phyloP scores from a whole-genome alignment of 139 green algal species.

The Eudorina sp. region DNA sequence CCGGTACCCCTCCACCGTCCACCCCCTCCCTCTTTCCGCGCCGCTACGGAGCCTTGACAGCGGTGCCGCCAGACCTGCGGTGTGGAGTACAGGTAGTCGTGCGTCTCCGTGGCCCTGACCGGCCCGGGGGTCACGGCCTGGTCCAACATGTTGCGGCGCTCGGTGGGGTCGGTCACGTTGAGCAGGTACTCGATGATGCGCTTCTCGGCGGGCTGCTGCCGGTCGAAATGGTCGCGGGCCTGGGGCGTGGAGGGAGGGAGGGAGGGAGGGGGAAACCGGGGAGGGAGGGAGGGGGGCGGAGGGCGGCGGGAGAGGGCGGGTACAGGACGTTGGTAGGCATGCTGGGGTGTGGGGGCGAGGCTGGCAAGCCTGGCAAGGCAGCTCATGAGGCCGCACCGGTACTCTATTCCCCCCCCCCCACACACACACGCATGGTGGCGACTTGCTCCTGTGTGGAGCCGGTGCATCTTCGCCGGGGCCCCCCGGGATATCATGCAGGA shows the following conservation, averaged over 20 bases:
- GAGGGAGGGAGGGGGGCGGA: background rate
- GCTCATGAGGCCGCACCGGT: too few relatives aligned
- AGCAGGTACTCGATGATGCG: constrained; percentile 76
- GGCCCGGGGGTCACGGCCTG: constrained; percentile 68
- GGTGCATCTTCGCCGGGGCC: too few relatives aligned
- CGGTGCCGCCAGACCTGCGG: constrained; percentile 36
- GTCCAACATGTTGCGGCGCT: constrained; percentile 65
- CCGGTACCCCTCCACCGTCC: too few relatives aligned
- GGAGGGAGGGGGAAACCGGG: background rate
- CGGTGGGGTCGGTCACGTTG: constrained; percentile 22
- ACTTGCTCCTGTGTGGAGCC: too few relatives aligned
- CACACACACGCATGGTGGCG: too few relatives aligned
- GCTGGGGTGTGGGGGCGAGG: background rate
- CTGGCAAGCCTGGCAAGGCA: background rate
- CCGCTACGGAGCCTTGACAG: background rate
- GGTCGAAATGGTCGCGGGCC: constrained; percentile 72
- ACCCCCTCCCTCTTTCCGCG: background rate
- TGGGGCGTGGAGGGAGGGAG: background rate
- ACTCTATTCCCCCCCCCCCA: too few relatives aligned
- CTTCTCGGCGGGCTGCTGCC: constrained; percentile 73
- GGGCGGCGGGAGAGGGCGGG: background rate
- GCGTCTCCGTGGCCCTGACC: constrained; percentile 58
- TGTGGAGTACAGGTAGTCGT: constrained; percentile 72
- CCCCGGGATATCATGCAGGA: too few relatives aligned
- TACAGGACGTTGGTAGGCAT: too few relatives aligned